Evolutionary conservation across 257 asterid genomes (phyloP).

Genomic region (Gynochthodes officinalis): DNA sequence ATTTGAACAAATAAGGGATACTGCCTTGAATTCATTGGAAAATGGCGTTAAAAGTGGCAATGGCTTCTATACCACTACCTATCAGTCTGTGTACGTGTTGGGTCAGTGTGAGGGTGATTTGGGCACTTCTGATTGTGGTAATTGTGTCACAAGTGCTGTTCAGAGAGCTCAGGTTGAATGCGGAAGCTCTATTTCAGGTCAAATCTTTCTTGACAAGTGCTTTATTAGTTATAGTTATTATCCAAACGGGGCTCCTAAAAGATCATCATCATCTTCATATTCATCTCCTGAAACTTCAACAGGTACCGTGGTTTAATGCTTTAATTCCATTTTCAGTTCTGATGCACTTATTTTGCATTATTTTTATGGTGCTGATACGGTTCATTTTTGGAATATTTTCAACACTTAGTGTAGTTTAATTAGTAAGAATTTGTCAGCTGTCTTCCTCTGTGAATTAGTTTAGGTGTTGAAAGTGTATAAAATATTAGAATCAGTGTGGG

Average conservation of each 20-base stretch:
- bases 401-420: not conserved
- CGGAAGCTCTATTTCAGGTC: slow-evolving; percentile 87
- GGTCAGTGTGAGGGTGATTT: slow-evolving; percentile 98
- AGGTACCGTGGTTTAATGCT: slow-evolving; percentile 37
- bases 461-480: slow-evolving; percentile 8
- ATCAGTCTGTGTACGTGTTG: slow-evolving; percentile 59
- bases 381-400: slow-evolving; percentile 1
- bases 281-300: slow-evolving; percentile 42
- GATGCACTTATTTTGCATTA: not conserved
- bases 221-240: slow-evolving; percentile 64
- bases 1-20: slow-evolving; percentile 78
- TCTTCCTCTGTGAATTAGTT: slow-evolving; percentile 20
- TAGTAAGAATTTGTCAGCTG: slow-evolving; percentile 27
- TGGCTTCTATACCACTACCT: slow-evolving; percentile 69
- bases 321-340: not conserved
- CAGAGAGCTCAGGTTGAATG: slow-evolving; percentile 97
- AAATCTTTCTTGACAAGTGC: slow-evolving; percentile 79
- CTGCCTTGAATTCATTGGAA: slow-evolving; percentile 61
- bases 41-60: slow-evolving; percentile 53
- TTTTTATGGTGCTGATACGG: not conserved
- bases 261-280: slow-evolving; percentile 58
- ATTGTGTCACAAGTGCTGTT: slow-evolving; percentile 82
- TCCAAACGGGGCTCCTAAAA: slow-evolving; percentile 65
- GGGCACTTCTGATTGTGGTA: slow-evolving; percentile 74
- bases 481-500: slow-evolving; percentile 19